phyloP scores from a whole-genome alignment of 495 filamentous ascomycete species.

The Arthonia radiata region DNA sequence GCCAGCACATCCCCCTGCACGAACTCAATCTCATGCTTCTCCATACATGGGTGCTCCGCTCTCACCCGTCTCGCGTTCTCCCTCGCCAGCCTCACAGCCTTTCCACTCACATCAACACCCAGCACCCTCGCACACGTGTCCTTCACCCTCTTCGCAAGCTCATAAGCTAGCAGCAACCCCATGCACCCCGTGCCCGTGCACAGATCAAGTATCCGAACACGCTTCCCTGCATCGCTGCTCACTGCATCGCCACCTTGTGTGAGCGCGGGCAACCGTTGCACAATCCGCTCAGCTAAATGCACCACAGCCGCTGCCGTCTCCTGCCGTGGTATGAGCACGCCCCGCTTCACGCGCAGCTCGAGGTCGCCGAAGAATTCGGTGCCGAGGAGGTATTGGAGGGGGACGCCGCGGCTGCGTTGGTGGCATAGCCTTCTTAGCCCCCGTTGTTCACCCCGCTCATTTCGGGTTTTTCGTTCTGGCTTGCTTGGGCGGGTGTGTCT shows the following conservation, averaged over 20 bases:
- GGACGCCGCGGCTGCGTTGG: slow-evolving; percentile 35
- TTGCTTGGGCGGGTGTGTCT: slow-evolving; percentile 18
- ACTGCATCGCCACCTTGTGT: not conserved
- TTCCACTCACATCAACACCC: slow-evolving; percentile 35
- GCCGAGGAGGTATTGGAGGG: slow-evolving; percentile 76
- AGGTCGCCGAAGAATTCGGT: slow-evolving; percentile 70
- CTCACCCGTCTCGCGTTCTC: slow-evolving; percentile 26
- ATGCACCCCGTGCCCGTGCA: slow-evolving; percentile 89
- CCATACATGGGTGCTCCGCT: too few species aligned
- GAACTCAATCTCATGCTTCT: too few species aligned
- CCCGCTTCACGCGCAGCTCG: slow-evolving; percentile 46
- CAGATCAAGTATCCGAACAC: slow-evolving; percentile 48
- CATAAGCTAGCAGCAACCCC: slow-evolving; percentile 39
- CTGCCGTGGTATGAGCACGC: slow-evolving; percentile 60
- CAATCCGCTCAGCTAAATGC: slow-evolving; percentile 6
- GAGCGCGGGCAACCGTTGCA: slow-evolving; percentile 1
- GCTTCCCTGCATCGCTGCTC: slow-evolving; percentile 1
- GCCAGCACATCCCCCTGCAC: too few species aligned
- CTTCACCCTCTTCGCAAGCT: slow-evolving; percentile 16
- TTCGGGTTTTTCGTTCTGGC: slow-evolving; percentile 2
- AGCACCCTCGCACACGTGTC: slow-evolving; percentile 6
- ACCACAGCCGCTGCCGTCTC: slow-evolving; percentile 15
- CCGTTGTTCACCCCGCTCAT: too few species aligned
- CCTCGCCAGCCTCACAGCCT: slow-evolving; percentile 34
- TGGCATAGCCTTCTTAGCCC: slow-evolving; percentile 16